phyloP scores from a whole-genome alignment of 805 yeast genomes.

The Kodamaea nitidulidarum region DNA sequence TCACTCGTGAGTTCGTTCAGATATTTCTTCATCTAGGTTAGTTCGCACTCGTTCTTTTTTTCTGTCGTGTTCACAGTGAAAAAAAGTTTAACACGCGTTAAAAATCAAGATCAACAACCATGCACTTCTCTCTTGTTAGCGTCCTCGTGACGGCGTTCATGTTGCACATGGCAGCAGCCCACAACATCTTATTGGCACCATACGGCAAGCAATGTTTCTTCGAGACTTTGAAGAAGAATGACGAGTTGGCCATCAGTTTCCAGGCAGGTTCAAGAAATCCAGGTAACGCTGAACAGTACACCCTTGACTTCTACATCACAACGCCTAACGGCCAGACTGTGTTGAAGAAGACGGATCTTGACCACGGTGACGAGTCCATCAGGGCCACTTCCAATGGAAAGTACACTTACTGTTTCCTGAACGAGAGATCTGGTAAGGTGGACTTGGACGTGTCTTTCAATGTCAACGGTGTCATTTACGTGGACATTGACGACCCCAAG shows the following conservation, averaged over 20 bases:
- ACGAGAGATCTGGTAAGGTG: constrained; percentile 66
- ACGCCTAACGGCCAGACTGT: constrained; percentile 47
- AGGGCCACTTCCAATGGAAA: constrained; percentile 68
- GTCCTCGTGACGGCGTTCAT: constrained; percentile 6
- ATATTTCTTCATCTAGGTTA: too few relatives aligned
- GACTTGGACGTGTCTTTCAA: constrained; percentile 93
- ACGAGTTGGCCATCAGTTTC: constrained; percentile 81
- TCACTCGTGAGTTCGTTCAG: too few relatives aligned
- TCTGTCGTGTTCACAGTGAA: constrained; percentile 3
- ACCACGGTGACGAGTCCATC: constrained; percentile 77
- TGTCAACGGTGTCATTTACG: constrained; percentile 86
- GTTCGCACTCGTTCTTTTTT: too few relatives aligned
- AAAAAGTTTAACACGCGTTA: constrained; percentile 8
- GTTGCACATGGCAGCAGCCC: constrained; percentile 42
- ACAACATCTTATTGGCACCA: constrained; percentile 78
- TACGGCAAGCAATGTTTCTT: constrained; percentile 84
- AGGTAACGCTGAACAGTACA: constrained; percentile 59
- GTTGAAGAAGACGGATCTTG: constrained; percentile 48
- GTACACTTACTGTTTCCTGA: constrained; percentile 85
- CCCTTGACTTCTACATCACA: constrained; percentile 54
- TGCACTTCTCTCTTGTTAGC: constrained; percentile 5
- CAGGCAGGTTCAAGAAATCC: constrained; percentile 92
- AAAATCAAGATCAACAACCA: constrained; percentile 8
- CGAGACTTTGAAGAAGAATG: constrained; percentile 77
- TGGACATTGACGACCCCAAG: constrained; percentile 73